Base-by-base conservation (phyloP, 106 monocot species). In the Cymbidium sinense region DNA sequence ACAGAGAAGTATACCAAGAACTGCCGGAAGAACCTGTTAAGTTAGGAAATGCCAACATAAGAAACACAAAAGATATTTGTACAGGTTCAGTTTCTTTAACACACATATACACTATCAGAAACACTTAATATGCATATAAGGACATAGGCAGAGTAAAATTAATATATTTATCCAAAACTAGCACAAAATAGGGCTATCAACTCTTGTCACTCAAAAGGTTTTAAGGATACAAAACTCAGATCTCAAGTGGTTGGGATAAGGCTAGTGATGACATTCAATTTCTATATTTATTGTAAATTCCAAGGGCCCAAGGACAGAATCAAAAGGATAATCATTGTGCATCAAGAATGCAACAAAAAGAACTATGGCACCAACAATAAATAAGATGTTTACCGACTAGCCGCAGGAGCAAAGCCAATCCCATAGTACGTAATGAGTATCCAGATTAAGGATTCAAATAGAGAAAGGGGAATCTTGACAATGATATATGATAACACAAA, bases 21-120 rank as follows among this genome's bases (percentile, higher is more conserved):
- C 77, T 88, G 89, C 17, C 79, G 61, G 80, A 96, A 91, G 77
- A 94, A 94, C 79, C 96, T 98, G 84, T 30, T 75, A 78, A 78
- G 51, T 77, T 34, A 70, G 34, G 65, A 54, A 70, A 47, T 34
- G 29, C 37, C 43, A 62, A 12, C 23, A 74, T 64, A 17, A 35
- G 34, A 52, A 39, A 55, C 34, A 55, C 2, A 35, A 17, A 41
- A 41, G 33, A 76, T 17, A 52, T 30, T 76, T 29, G 18, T 64
- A 2, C 28, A 64, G 64, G 64, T 29, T 64, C 64, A 29, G 9
- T 27, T 64, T 27, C 28, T 27, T 64, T 7, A 64, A 64, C 18
- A 54, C 5, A n/a, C 6, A 41, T 41, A 6, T 6, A n/a, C 21
- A 54, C 18, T 54, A 54, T 18, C 5, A 54, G 19, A 5, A 20